Base-by-base conservation (phyloP, 306 rosid genomes). In the Vachellia pachyceras region DNA sequence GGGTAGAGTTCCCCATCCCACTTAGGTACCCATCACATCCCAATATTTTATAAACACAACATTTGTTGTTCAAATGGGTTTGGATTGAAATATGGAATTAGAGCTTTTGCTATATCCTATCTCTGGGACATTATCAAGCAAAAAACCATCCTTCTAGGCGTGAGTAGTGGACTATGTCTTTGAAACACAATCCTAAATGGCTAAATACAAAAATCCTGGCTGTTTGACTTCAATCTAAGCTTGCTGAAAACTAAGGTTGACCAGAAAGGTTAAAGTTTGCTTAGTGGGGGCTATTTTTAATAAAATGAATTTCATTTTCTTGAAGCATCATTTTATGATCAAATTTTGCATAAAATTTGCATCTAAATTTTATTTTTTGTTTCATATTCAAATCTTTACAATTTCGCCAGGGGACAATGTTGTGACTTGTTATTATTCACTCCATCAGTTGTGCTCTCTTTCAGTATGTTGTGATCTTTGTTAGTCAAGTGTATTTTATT, bases 401-500 rank as follows among this genome's bases (percentile, higher is more conserved):
- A 25, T 20, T 57, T 54, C 57, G 45, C 23, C 15, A 50, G 46
- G 17, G 25, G 25, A 72, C 18, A 33, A 39, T 33, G 41, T 23
- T 50, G 64, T 45, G 57, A 22, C 23, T 46, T n/a, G n/a, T n/a
- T 7, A 20, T 9, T 49, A 6, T 20, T 47, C 12, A 37, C 20
- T 60, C 14, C 5, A 9, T 45, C 17, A 36, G 6, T 80, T 72
- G 75, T 44, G 52, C 73, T 17, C 25, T 45, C 29, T 33, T 73
- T 45, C 79, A 69, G 47, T 63, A 20, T 72, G 18, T 76, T 77
- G 39, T 44, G 7, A 73, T 61, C 50, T 65, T 66, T 60, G 41
- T 82, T 50, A 29, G n/a, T 81, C 54, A 77, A 55, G 22, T 67
- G 82, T 29, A 63, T 75, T 78, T 89, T 79, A 80, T 52, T 55